phyloP scores from a whole-genome alignment of 345 rosid species.

The Kandelia obovata region DNA sequence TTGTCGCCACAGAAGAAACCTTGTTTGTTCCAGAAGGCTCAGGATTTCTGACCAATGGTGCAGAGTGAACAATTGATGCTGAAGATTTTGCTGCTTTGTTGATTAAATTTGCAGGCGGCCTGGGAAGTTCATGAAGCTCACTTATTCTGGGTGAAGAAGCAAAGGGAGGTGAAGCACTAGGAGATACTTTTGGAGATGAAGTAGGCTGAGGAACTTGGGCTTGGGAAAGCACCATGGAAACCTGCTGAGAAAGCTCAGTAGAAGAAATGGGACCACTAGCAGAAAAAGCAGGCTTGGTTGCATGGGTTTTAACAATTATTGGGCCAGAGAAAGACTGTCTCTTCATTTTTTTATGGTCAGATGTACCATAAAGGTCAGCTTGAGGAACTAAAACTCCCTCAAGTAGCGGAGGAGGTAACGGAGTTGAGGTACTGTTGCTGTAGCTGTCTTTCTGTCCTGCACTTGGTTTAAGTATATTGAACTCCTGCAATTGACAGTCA shows the following conservation, averaged over 20 bases:
- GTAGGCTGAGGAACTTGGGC: conserved; percentile 43
- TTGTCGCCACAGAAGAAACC: conserved; percentile 33
- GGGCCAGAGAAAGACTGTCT: conserved; percentile 79
- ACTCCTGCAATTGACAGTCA: conserved; percentile 31
- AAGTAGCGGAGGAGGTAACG: conserved; percentile 55
- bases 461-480: conserved; percentile 20
- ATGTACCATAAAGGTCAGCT: conserved; percentile 28
- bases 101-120: conserved; percentile 63
- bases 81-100: conserved; percentile 53
- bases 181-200: conserved; percentile 70
- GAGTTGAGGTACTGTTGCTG: conserved; percentile 37
- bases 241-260: conserved; percentile 40
- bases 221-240: conserved; percentile 44
- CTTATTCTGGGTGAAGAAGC: conserved; percentile 70
- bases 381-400: conserved; percentile 50
- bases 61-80: conserved; percentile 67
- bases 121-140: conserved; percentile 93
- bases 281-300: conserved; percentile 46
- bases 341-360: conserved; percentile 47
- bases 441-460: conserved; percentile 37
- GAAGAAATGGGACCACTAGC: conserved; percentile 44
- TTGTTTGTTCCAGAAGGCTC: conserved; percentile 42
- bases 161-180: conserved; percentile 79
- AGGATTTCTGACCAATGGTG: conserved; percentile 70
- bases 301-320: conserved; percentile 46